A percentile compares a stretch with the other conserved stretches of the same genome.
These are phyloP conservation scores for Mycena capillaripes DNA, from an alignment of 768 basidiomycete genomes.

Conservation along the genomic window DNA sequence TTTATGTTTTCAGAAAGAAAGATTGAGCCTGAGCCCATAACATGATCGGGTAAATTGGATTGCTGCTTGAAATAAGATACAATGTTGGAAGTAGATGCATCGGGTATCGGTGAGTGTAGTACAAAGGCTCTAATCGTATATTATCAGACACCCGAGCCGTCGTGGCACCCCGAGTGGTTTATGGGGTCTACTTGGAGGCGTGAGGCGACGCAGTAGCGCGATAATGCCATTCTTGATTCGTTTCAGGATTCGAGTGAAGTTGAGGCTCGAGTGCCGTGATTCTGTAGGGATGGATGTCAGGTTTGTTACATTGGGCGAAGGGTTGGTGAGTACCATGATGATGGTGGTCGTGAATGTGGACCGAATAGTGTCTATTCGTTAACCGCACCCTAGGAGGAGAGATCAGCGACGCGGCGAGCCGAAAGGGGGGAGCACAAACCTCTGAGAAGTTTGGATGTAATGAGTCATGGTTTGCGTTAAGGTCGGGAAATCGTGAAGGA, in stretches of 20 bases:
- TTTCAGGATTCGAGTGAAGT: not conserved
- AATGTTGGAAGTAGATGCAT: no score
- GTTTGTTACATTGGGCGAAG: not conserved
- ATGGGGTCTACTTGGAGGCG: conserved; percentile 6
- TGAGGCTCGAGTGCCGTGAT: not conserved
- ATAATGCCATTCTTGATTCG: conserved; percentile 18
- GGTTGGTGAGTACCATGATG: not conserved
- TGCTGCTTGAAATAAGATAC: no score
- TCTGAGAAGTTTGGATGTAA: not conserved
- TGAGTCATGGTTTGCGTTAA: not conserved
- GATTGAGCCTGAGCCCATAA: no score
- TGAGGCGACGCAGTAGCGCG: not conserved
- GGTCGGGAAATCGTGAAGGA: not conserved
- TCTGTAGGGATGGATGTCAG: not conserved
- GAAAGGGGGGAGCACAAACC: not conserved
- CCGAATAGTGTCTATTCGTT: not conserved
- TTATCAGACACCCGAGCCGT: conserved; percentile 26
- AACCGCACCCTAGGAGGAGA: not conserved
- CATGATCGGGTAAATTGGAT: no score
- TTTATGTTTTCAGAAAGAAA: no score
- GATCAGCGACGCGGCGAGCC: not conserved
- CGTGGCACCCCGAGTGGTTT: conserved; percentile 19
- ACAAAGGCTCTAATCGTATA: conserved; percentile 7
- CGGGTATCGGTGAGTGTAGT: no score
- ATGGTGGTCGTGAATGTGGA: not conserved